Percentiles rank a stretch among this genome's conserved stretches.
Evolutionary conservation across 306 rosid genomes (phyloP).

Genomic region (Neltuma alba): DNA sequence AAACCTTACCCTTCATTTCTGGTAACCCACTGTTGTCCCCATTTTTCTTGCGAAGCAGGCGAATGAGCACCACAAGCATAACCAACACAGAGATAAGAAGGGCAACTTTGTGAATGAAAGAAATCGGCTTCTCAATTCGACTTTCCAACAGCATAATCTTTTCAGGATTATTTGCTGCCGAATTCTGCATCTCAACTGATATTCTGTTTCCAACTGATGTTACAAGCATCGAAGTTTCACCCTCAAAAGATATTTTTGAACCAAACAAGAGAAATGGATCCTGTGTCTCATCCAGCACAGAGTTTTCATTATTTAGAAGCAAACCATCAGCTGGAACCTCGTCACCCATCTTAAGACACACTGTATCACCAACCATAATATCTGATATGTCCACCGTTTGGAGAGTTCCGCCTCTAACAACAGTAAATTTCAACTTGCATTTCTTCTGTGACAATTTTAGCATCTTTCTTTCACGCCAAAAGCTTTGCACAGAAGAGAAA

Average conservation of each 20-base stretch:
- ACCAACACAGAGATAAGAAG: constrained; percentile 42
- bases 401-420: constrained; percentile 26
- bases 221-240: constrained; percentile 59
- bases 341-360: constrained; percentile 45
- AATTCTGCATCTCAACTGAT: constrained; percentile 28
- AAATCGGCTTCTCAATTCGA: constrained; percentile 49
- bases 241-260: constrained; percentile 50
- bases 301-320: constrained; percentile 29
- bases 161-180: neutral
- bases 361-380: constrained; percentile 50
- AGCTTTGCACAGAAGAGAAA: constrained; percentile 39
- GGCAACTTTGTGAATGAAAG: constrained; percentile 36
- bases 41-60: constrained; percentile 42
- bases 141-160: constrained; percentile 43
- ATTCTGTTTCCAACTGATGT: constrained; percentile 41
- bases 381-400: constrained; percentile 3
- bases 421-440: constrained; percentile 31
- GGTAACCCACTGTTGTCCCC: constrained; percentile 49
- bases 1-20: constrained; percentile 57
- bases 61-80: constrained; percentile 47
- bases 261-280: constrained; percentile 61
- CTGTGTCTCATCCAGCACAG: constrained; percentile 39
- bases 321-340: constrained; percentile 69
- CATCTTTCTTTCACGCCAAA: constrained; percentile 31
- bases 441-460: constrained; percentile 37